These are phyloP conservation scores for Podospora australis DNA, from an alignment of 495 filamentous ascomycete genomes.

Conservation along the genomic window DNA sequence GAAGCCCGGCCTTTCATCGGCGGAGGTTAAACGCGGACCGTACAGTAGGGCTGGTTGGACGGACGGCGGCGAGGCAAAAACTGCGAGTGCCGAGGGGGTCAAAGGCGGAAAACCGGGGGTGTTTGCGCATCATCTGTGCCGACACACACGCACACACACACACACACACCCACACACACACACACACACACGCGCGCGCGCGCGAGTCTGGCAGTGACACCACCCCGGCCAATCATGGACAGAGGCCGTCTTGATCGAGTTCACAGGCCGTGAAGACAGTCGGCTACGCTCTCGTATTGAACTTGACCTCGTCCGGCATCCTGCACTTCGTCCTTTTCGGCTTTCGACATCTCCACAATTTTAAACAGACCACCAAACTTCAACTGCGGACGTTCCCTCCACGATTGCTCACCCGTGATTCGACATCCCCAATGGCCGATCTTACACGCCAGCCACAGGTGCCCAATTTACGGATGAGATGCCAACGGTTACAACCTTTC, in stretches of 20 bases:
- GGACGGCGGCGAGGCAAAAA: not conserved
- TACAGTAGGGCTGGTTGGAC: not conserved
- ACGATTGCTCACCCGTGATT: not conserved
- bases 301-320: not conserved
- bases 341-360: not conserved
- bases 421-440: not conserved
- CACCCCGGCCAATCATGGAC: not conserved
- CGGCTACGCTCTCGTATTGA: slow-evolving; percentile 2
- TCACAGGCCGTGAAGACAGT: not conserved
- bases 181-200: not conserved
- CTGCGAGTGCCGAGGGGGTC: not conserved
- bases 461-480: not conserved
- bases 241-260: not conserved
- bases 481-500: not conserved
- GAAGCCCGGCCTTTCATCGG: not conserved
- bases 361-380: not conserved
- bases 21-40: not conserved
- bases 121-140: slow-evolving; percentile 3
- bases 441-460: not conserved
- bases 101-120: not conserved
- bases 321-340: not conserved
- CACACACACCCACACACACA: not conserved
- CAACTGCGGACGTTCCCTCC: not conserved
- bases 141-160: not conserved
- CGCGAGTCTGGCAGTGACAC: too few species aligned